A percentile compares a stretch with the other conserved stretches of the same genome.
These are phyloP conservation scores for Bolboschoenus planiculmis DNA, from an alignment of 176 grass and related monocot species.

Conservation along the genomic window DNA sequence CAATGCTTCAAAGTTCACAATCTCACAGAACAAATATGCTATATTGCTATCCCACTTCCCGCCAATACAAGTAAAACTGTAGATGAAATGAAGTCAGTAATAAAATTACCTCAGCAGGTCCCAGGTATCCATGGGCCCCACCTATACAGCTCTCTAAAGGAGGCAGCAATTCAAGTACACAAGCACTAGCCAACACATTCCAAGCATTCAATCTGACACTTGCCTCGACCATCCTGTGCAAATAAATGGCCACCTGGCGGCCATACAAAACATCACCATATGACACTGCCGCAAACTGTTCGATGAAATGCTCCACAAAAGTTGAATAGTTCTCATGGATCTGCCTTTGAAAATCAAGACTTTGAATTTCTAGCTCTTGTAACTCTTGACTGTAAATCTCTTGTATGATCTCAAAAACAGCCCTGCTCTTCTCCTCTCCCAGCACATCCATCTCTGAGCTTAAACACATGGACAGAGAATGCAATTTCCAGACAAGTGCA, in stretches of 20 bases:
- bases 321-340: conserved; percentile 85
- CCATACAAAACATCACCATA: conserved; percentile 76
- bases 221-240: conserved; percentile 60
- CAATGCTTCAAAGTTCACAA: background rate
- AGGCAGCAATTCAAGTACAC: conserved; percentile 77
- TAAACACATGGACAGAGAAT: conserved; percentile 75
- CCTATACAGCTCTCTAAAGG: conserved; percentile 66
- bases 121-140: conserved; percentile 55
- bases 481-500: conserved; percentile 86
- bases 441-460: conserved; percentile 55
- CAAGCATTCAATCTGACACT: conserved; percentile 54
- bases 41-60: background rate
- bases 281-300: conserved; percentile 77
- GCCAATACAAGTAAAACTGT: conserved; percentile 4
- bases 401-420: conserved; percentile 73
- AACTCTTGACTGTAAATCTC: conserved; percentile 55
- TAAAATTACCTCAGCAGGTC: conserved; percentile 71
- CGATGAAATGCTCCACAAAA: conserved; percentile 68
- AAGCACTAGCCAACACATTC: conserved; percentile 57
- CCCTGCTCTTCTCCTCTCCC: conserved; percentile 64
- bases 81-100: conserved; percentile 3
- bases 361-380: conserved; percentile 16
- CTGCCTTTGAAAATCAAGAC: conserved; percentile 70
- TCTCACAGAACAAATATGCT: background rate
- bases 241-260: conserved; percentile 84